Evolutionary conservation across 1,284 basidiomycete species (phyloP).

Genomic region (Cryptococcus sp.): DNA sequence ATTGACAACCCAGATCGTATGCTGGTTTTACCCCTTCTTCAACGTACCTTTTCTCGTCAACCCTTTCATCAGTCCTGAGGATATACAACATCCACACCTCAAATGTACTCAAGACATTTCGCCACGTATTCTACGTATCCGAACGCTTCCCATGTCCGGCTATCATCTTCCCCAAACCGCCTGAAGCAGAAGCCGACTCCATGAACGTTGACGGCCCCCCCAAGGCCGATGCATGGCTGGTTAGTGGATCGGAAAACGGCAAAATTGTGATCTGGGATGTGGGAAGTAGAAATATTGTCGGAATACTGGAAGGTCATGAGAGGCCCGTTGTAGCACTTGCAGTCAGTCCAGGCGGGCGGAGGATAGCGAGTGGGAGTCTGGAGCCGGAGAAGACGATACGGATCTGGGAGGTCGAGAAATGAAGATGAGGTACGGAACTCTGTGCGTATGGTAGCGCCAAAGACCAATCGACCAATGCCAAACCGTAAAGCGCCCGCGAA

Average conservation of each 20-base stretch:
- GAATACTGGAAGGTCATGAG: slow-evolving; percentile 59
- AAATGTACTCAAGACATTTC: slow-evolving; percentile 82
- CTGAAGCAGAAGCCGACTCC: neutral
- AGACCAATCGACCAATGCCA: too few species aligned
- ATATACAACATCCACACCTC: slow-evolving; percentile 93
- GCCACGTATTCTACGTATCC: slow-evolving; percentile 23
- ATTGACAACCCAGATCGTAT: slow-evolving; percentile 21
- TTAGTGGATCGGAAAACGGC: slow-evolving; percentile 86
- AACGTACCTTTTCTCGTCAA: slow-evolving; percentile 77
- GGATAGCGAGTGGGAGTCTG: slow-evolving; percentile 76
- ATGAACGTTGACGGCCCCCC: slow-evolving; percentile 3
- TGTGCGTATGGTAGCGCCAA: neutral
- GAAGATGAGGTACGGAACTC: neutral
- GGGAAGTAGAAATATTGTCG: slow-evolving; percentile 71
- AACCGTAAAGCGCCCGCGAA: too few species aligned
- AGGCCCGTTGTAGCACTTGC: slow-evolving; percentile 41
- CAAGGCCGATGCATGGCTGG: slow-evolving; percentile 54
- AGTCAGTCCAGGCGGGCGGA: slow-evolving; percentile 56
- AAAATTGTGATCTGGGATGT: slow-evolving; percentile 88
- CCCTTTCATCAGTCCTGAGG: slow-evolving; percentile 86
- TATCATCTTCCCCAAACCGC: slow-evolving; percentile 19
- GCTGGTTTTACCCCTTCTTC: slow-evolving; percentile 83
- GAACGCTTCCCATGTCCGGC: slow-evolving; percentile 35
- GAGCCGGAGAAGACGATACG: slow-evolving; percentile 77
- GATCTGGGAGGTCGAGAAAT: slow-evolving; percentile 62